Evolutionary conservation across 768 basidiomycete species (phyloP).

Genomic region (Suillus luteus): DNA sequence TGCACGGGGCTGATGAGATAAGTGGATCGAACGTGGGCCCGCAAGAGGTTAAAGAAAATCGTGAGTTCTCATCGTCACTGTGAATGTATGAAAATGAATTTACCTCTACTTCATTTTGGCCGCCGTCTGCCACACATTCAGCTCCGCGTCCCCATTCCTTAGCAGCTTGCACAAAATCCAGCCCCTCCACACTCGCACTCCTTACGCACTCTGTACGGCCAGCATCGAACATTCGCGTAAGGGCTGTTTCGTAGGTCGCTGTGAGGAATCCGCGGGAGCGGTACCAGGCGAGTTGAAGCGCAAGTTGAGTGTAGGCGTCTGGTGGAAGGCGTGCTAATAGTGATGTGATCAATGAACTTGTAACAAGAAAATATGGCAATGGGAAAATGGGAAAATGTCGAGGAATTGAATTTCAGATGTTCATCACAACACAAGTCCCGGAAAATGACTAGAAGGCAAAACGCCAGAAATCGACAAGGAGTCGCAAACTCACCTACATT

Average conservation of each 20-base stretch:
- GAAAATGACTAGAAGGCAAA: not conserved
- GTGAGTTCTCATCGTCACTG: not conserved
- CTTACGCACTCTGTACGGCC: constrained; percentile 87
- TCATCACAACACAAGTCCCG: not conserved
- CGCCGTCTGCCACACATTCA: not conserved
- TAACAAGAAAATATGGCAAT: not conserved
- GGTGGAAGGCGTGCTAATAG: constrained; percentile 55
- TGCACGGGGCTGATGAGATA: constrained; percentile 26
- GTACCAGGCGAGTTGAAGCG: constrained; percentile 90
- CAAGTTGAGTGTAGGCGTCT: constrained; percentile 91
- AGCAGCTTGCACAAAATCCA: constrained; percentile 22
- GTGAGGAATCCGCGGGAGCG: constrained; percentile 73
- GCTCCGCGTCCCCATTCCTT: constrained; percentile 11
- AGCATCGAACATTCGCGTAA: constrained; percentile 83
- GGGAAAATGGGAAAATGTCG: not conserved
- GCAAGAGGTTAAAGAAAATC: constrained; percentile 26
- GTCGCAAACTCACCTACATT: constrained; percentile 51
- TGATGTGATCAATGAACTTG: not conserved
- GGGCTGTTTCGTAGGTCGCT: constrained; percentile 91
- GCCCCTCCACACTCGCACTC: constrained; percentile 69
- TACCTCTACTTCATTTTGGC: not conserved
- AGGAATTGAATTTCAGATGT: not conserved
- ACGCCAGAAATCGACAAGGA: not conserved
- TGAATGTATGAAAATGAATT: not conserved
- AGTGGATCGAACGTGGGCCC: constrained; percentile 12